Conservation (phyloP, 2,329 filamentous ascomycete species). For the Trichoderma sp. region DNA sequence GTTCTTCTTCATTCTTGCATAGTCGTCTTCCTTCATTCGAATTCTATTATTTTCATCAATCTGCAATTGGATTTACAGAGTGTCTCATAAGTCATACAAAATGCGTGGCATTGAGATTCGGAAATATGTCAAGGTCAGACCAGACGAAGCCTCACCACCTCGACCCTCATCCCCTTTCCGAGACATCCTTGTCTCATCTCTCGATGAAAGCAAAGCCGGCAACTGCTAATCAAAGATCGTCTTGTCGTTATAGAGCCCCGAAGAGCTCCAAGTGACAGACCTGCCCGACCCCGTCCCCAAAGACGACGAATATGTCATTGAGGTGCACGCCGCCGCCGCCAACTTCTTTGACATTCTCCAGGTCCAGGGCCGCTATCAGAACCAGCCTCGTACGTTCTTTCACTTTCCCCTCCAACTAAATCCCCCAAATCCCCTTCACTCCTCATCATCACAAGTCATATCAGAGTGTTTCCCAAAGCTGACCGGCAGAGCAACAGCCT, state of each 20-base stretch:
- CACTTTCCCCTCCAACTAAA: too few relatives aligned
- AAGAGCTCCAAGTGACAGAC: slow-evolving; percentile 73
- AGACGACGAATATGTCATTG: slow-evolving; percentile 78
- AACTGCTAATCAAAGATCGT: background rate
- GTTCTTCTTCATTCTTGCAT: background rate
- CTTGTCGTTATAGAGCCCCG: slow-evolving; percentile 62
- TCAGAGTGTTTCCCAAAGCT: too few relatives aligned
- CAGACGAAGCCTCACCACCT: background rate
- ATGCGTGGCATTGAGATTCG: slow-evolving; percentile 78
- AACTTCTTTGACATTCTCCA: slow-evolving; percentile 99
- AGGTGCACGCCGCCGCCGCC: slow-evolving; percentile 81
- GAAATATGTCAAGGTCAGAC: slow-evolving; percentile 69
- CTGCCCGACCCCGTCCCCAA: slow-evolving; percentile 74
- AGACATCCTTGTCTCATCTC: background rate
- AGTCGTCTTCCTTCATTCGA: background rate
- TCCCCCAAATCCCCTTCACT: too few relatives aligned
- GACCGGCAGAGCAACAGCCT: slow-evolving; percentile 46
- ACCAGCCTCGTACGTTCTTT: slow-evolving; percentile 66
- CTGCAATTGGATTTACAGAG: background rate
- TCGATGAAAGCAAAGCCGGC: background rate
- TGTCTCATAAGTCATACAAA: slow-evolving; percentile 35
- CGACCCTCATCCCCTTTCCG: background rate
- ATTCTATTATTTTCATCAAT: too few relatives aligned
- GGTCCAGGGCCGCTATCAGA: slow-evolving; percentile 92
- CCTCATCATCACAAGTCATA: too few relatives aligned